Evolutionary conservation across 768 basidiomycete species (phyloP).

Genomic region (Chalciporus piperatus): DNA sequence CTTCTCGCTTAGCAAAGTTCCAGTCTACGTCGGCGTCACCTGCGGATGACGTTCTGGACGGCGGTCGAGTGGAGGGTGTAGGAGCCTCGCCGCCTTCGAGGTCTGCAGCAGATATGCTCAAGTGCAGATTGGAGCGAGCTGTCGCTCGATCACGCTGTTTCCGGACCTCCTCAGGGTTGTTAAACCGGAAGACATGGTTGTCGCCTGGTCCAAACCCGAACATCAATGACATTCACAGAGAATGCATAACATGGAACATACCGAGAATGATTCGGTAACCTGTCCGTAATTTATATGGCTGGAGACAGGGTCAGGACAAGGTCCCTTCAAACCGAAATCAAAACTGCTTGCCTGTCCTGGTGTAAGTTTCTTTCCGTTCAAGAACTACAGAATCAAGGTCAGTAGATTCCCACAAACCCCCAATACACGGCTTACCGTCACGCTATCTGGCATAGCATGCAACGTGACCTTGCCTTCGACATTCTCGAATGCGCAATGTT

Average conservation of each 20-base stretch:
- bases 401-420: constrained; percentile 6
- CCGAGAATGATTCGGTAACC: constrained; percentile 97
- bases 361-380: constrained; percentile 88
- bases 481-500: constrained; percentile 93
- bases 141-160: constrained; percentile 84
- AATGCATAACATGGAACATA: constrained; percentile 30
- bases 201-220: constrained; percentile 56
- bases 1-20: constrained; percentile 96
- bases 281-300: constrained; percentile 83
- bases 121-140: constrained; percentile 64
- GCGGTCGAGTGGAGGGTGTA: constrained; percentile 64
- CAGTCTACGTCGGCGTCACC: constrained; percentile 83
- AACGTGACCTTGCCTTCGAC: constrained; percentile 80
- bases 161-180: constrained; percentile 91
- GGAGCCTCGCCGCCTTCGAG: constrained; percentile 47
- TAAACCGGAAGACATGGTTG: constrained; percentile 97
- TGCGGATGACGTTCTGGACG: constrained; percentile 68
- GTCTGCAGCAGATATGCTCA: constrained; percentile 65
- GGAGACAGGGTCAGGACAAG: constrained; percentile 14
- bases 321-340: background rate
- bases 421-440: constrained; percentile 59
- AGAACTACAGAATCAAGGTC: constrained; percentile 51
- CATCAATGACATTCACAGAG: constrained; percentile 3
- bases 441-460: constrained; percentile 73
- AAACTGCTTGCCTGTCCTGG: constrained; percentile 62